Conservation (phyloP, 2,329 filamentous ascomycete genomes). For the Colletotrichum filicis region DNA sequence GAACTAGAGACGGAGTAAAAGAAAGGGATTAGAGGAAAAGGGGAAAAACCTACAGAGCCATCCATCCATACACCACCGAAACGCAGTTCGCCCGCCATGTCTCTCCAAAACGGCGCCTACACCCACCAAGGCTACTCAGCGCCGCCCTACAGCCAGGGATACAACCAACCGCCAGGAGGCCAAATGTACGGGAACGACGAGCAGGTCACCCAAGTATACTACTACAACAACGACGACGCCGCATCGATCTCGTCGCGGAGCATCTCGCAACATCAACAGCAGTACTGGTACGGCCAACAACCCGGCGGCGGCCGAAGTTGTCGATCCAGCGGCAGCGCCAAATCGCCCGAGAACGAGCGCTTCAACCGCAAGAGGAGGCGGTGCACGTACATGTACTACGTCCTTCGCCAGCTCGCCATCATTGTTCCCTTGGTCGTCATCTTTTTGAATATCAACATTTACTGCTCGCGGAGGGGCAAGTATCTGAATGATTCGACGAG, state of each 20-base stretch:
- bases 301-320: background rate
- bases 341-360: slow-evolving; percentile 26
- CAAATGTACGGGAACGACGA: slow-evolving; percentile 21
- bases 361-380: slow-evolving; percentile 40
- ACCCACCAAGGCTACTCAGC: slow-evolving; percentile 27
- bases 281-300: slow-evolving; percentile 24
- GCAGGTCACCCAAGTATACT: slow-evolving; percentile 16
- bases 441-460: slow-evolving; percentile 36
- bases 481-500: slow-evolving; percentile 35
- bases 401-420: slow-evolving; percentile 55
- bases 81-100: slow-evolving; percentile 4
- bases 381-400: slow-evolving; percentile 47
- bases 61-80: background rate
- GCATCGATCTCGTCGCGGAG: slow-evolving; percentile 9
- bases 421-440: slow-evolving; percentile 33
- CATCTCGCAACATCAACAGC: background rate
- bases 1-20: background rate
- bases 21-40: background rate
- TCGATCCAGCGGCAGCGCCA: background rate
- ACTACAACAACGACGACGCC: slow-evolving; percentile 4
- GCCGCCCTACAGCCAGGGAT: slow-evolving; percentile 32
- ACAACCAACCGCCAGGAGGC: slow-evolving; percentile 25
- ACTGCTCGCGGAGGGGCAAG: slow-evolving; percentile 32
- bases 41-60: background rate
- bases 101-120: slow-evolving; percentile 28